Conservation (phyloP, 192 early-diverging fungal species). For the Coemansia sp. region DNA sequence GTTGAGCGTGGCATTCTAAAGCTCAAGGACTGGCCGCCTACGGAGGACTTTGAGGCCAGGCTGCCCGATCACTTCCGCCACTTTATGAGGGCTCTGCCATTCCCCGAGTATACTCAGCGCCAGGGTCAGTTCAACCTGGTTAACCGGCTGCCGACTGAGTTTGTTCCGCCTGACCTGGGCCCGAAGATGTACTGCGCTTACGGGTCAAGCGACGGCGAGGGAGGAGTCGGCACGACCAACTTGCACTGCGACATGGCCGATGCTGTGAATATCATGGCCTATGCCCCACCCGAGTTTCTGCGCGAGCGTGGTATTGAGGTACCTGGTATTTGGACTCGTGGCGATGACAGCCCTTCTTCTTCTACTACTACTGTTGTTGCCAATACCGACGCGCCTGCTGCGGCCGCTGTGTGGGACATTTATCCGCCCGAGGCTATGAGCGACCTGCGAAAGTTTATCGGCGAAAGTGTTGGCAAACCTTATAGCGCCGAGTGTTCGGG, state of each 20-base stretch:
- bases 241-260: conserved; percentile 80
- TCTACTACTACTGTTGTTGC: not conserved
- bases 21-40: conserved; percentile 68
- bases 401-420: conserved; percentile 70
- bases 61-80: conserved; percentile 58
- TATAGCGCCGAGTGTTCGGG: not conserved
- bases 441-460: conserved; percentile 45
- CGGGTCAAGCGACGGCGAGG: conserved; percentile 55
- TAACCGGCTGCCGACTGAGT: conserved; percentile 52
- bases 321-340: conserved; percentile 14
- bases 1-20: conserved; percentile 39
- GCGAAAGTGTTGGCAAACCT: not conserved
- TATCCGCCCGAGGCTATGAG: conserved; percentile 46
- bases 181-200: conserved; percentile 78
- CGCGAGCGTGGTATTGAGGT: conserved; percentile 7
- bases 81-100: conserved; percentile 60
- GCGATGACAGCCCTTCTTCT: not conserved
- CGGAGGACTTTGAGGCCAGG: conserved; percentile 55
- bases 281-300: conserved; percentile 30
- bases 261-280: conserved; percentile 76
- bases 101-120: conserved; percentile 58
- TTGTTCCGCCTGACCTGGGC: conserved; percentile 68
- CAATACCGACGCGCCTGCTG: not conserved
- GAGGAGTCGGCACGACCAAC: conserved; percentile 67
- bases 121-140: conserved; percentile 61